Evolutionary conservation across 495 filamentous ascomycete genomes (phyloP).

Genomic region (Penicillium maclennaniae): DNA sequence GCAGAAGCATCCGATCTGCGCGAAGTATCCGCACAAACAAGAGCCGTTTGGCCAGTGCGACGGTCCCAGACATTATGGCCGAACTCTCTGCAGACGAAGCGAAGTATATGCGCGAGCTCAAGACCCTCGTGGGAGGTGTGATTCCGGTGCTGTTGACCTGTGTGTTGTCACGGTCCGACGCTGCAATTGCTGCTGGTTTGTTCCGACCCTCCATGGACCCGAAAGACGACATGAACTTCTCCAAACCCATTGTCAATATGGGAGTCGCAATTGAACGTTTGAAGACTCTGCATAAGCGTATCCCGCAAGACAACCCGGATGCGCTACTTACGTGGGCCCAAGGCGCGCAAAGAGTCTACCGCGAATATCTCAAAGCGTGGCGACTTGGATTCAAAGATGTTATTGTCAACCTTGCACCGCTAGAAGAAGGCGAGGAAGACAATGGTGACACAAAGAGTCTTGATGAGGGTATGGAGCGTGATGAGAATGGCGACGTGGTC

Average conservation of each 20-base stretch:
- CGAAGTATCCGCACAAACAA: slow-evolving; percentile 69
- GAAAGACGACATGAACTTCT: slow-evolving; percentile 60
- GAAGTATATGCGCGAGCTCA: slow-evolving; percentile 89
- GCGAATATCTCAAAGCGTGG: slow-evolving; percentile 87
- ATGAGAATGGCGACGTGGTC: slow-evolving; percentile 74
- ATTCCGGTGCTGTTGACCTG: slow-evolving; percentile 88
- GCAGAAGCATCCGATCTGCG: slow-evolving; percentile 63
- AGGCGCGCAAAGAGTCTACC: slow-evolving; percentile 70
- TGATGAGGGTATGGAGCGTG: slow-evolving; percentile 66
- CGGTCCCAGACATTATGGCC: slow-evolving; percentile 67
- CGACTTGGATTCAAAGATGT: slow-evolving; percentile 92
- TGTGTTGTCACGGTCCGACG: slow-evolving; percentile 70
- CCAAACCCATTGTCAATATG: slow-evolving; percentile 91
- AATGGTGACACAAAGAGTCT: slow-evolving; percentile 54
- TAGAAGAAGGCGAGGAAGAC: slow-evolving; percentile 45
- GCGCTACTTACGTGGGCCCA: slow-evolving; percentile 77
- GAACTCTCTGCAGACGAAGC: slow-evolving; percentile 81
- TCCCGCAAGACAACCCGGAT: slow-evolving; percentile 65
- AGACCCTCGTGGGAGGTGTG: slow-evolving; percentile 91
- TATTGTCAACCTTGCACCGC: slow-evolving; percentile 85
- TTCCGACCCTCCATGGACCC: slow-evolving; percentile 54
- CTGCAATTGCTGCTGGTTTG: slow-evolving; percentile 62
- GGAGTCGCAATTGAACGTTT: slow-evolving; percentile 83
- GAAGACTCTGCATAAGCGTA: slow-evolving; percentile 71
- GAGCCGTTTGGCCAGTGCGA: slow-evolving; percentile 61